These are phyloP conservation scores for Penicillium coprophilum DNA, from an alignment of 495 filamentous ascomycete species.

Conservation along the genomic window DNA sequence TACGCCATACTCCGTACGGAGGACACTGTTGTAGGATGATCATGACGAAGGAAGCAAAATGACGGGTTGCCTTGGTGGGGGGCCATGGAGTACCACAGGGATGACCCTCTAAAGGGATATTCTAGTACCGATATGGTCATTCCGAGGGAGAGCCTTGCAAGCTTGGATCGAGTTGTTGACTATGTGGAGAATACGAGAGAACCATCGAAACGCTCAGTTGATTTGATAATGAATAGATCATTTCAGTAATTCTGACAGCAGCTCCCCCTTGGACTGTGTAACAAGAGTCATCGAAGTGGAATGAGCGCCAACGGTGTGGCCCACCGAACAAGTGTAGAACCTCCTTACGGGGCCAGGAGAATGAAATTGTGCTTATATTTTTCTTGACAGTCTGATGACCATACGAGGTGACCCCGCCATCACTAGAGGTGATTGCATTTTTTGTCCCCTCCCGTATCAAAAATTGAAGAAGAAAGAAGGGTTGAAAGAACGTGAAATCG, in stretches of 20 bases:
- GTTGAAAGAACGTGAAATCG: constrained; percentile 3
- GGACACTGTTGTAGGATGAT: constrained; percentile 7
- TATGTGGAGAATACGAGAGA: constrained; percentile 2
- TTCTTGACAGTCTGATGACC: constrained; percentile 8
- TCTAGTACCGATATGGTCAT: not conserved
- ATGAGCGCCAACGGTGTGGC: constrained; percentile 8
- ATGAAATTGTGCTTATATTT: constrained; percentile 2
- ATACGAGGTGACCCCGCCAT: constrained; percentile 6
- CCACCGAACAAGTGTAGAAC: constrained; percentile 13
- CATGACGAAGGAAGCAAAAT: constrained; percentile 11
- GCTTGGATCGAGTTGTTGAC: not conserved
- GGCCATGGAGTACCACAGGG: constrained; percentile 1
- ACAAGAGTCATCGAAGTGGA: constrained; percentile 6
- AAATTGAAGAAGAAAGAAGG: not conserved
- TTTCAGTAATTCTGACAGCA: not conserved
- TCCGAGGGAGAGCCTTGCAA: constrained; percentile 3
- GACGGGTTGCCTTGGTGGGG: not conserved
- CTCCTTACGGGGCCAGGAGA: constrained; percentile 5
- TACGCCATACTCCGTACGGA: no score
- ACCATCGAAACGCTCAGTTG: constrained; percentile 3
- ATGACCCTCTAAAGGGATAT: constrained; percentile 11
- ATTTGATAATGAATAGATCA: constrained; percentile 3
- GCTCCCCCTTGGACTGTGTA: constrained; percentile 20
- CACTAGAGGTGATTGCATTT: not conserved
- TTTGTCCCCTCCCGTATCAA: not conserved